phyloP scores from a whole-genome alignment of 805 yeast species.

The Candida argentea region DNA sequence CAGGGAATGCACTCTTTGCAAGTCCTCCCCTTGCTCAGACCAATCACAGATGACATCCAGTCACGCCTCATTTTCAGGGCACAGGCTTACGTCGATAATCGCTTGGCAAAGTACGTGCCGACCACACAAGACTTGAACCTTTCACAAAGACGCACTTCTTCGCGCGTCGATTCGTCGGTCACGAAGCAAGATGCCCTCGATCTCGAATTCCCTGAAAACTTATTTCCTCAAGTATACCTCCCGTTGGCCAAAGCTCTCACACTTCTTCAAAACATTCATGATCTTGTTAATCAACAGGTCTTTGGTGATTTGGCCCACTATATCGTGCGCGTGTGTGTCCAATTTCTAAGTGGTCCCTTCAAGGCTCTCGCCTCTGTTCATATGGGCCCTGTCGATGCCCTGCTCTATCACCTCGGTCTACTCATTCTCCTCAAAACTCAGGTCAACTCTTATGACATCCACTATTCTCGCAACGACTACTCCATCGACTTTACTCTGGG shows the following conservation, averaged over 20 bases:
- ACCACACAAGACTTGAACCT: constrained; percentile 57
- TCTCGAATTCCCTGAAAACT: constrained; percentile 26
- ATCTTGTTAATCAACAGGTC: constrained; percentile 62
- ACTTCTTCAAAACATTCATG: constrained; percentile 68
- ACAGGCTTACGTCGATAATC: constrained; percentile 61
- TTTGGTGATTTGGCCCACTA: constrained; percentile 88
- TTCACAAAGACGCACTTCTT: constrained; percentile 20
- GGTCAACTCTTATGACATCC: constrained; percentile 69
- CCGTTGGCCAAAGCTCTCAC: constrained; percentile 64
- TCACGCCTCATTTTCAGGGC: constrained; percentile 71
- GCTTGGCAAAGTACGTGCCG: constrained; percentile 58
- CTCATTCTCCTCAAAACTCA: constrained; percentile 61
- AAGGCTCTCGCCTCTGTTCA: constrained; percentile 33
- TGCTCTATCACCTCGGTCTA: constrained; percentile 62
- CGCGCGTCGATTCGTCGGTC: constrained; percentile 8
- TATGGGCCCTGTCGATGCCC: constrained; percentile 47
- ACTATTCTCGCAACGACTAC: constrained; percentile 59
- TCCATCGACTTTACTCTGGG: constrained; percentile 73
- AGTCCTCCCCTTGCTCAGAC: no score
- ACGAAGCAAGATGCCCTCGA: constrained; percentile 10
- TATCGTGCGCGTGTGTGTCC: constrained; percentile 68
- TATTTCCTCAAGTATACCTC: constrained; percentile 46
- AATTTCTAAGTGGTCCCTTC: constrained; percentile 45
- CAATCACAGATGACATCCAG: constrained; percentile 69
- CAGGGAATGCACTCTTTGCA: no score